A percentile compares a stretch with the other conserved stretches of the same genome.
phyloP scores from a whole-genome alignment of 2,329 filamentous ascomycete species.

The Westerdykella sp. region DNA sequence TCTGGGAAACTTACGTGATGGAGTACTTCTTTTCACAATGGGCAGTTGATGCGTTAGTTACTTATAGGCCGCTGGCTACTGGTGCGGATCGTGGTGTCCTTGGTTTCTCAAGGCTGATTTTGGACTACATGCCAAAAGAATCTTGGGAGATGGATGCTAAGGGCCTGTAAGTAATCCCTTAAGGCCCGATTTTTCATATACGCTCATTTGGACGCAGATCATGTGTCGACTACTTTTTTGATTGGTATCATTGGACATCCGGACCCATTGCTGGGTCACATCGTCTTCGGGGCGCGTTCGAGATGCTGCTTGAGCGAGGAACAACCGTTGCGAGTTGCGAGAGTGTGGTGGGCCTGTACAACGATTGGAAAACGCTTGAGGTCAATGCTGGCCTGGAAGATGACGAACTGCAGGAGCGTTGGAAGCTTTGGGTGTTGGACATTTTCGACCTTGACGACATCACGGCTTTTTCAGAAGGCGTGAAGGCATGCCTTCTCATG shows the following conservation, averaged over 20 bases:
- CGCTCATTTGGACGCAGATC: background rate
- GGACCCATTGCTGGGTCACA: too few relatives aligned
- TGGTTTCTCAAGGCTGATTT: background rate
- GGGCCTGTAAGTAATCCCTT: background rate
- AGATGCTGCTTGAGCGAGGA: background rate
- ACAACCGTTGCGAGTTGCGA: background rate
- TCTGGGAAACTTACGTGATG: background rate
- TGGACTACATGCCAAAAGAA: background rate
- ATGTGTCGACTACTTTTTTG: background rate
- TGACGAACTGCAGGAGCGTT: too few relatives aligned
- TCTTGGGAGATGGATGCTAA: background rate
- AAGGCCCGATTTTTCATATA: background rate
- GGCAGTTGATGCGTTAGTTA: background rate
- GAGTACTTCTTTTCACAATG: background rate
- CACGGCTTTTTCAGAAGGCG: background rate
- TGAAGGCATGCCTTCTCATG: background rate
- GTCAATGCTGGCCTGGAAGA: too few relatives aligned
- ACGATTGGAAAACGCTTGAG: too few relatives aligned
- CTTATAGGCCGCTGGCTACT: too few relatives aligned
- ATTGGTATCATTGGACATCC: too few relatives aligned
- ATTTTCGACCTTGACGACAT: too few relatives aligned
- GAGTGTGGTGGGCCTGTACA: background rate
- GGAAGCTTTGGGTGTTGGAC: too few relatives aligned
- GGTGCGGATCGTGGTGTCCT: background rate
- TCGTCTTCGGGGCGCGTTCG: background rate